phyloP scores from a whole-genome alignment of 2,329 filamentous ascomycete genomes.

The Fusarium equiseti region DNA sequence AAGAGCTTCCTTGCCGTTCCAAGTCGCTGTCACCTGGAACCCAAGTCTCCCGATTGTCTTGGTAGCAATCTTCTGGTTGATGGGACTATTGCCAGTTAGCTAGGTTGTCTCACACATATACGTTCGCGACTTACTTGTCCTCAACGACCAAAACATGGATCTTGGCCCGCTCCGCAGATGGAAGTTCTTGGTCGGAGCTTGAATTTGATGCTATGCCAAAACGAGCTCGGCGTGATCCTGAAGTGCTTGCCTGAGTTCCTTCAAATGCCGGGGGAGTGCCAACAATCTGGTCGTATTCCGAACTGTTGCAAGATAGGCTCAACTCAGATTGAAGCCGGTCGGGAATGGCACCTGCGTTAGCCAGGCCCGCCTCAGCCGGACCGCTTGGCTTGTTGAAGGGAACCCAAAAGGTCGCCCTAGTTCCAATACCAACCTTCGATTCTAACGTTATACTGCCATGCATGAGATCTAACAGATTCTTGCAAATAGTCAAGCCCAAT shows the following conservation, averaged over 20 bases:
- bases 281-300: constrained; percentile 67
- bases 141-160: constrained; percentile 82
- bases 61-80: constrained; percentile 81
- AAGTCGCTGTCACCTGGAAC: constrained; percentile 77
- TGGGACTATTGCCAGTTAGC: constrained; percentile 58
- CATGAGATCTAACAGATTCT: constrained; percentile 85
- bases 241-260: constrained; percentile 35
- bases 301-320: constrained; percentile 75
- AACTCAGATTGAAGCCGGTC: constrained; percentile 74
- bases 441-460: constrained; percentile 78
- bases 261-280: constrained; percentile 55
- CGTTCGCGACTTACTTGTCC: constrained; percentile 73
- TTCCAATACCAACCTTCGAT: constrained; percentile 75
- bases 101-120: neutral
- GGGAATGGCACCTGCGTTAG: constrained; percentile 73
- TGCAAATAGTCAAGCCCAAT: constrained; percentile 82
- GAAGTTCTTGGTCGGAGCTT: constrained; percentile 61
- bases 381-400: constrained; percentile 78
- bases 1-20: constrained; percentile 83
- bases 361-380: constrained; percentile 60
- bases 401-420: constrained; percentile 81
- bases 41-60: constrained; percentile 80
- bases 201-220: constrained; percentile 53
- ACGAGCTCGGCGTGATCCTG: constrained; percentile 49
- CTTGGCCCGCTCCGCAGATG: constrained; percentile 68